Base-by-base conservation (phyloP, 352 stramenopile genomes). In the Hyaloperonospora brassicae region DNA sequence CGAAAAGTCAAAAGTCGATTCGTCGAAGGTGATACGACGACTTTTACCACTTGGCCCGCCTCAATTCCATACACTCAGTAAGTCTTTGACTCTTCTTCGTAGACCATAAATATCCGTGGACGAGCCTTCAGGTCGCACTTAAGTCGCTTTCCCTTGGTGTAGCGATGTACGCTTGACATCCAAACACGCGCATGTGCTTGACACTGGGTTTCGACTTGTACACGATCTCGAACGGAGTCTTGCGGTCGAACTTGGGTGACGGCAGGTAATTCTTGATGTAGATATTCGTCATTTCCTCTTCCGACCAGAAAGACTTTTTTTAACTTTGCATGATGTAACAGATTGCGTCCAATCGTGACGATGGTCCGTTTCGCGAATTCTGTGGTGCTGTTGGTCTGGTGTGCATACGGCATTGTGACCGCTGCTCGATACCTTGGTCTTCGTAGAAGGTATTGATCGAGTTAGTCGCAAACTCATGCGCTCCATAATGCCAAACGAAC, bases 201-300 rank as follows among this genome's bases (percentile, higher is more conserved):
- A 47, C 41, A 22, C 21, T 47, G 12, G 23, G 23, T 11, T 42
- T 13, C 4, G n/a, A 42, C 5, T 31, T 21, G 36, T 21, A 42
- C 14, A 42, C 36, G 14, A 42, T 21, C 2, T 42, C 36, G 14
- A 42, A 42, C n/a, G n/a, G 11, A 42, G 11, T 34, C 41, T 25
- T 27, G 6, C 31, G 30, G 1, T 3, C 8, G 9, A 47, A 8
- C 41, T 47, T 47, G 9, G 23, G 41, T 22, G 41, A 47, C 9
- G 41, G 41, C 11, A 47, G 21, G 8, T 7, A 22, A 47, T 47
- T 47, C 21, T 47, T 47, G 12, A 47, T 22, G 8, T 47, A 47
- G 25, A 47, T 34, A n/a, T 17, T 9, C 21, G 17, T 31, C 21
- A 47, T 31, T 31, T 17, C n/a, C n/a, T 17, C 21, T 47, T 47